These are phyloP conservation scores for Globisporangium orthogonon DNA, from an alignment of 352 stramenopile genomes.

Conservation along the genomic window DNA sequence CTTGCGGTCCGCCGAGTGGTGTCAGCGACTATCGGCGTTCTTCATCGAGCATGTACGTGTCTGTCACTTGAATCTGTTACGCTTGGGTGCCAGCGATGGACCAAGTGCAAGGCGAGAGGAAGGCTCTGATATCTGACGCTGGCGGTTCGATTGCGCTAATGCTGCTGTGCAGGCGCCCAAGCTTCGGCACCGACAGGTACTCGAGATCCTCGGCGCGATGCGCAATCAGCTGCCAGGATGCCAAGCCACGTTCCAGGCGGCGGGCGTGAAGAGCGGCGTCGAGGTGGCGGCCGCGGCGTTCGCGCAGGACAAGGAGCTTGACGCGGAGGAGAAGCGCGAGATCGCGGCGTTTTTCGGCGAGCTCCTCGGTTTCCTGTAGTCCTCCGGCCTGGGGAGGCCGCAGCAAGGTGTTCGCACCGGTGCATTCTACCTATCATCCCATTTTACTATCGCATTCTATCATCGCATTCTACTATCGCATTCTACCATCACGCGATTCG, in stretches of 20 bases:
- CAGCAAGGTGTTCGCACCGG: too few species aligned
- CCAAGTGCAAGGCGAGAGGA: not conserved
- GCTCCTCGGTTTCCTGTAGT: conserved; percentile 17
- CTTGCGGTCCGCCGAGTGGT: conserved; percentile 54
- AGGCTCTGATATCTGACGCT: not conserved
- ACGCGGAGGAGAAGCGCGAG: conserved; percentile 52
- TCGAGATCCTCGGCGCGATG: conserved; percentile 60
- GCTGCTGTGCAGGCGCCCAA: conserved; percentile 18
- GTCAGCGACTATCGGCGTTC: conserved; percentile 37
- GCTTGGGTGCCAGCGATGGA: not conserved
- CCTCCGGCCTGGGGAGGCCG: too few species aligned
- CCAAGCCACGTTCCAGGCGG: conserved; percentile 26
- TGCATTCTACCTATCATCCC: too few species aligned
- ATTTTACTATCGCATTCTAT: too few species aligned
- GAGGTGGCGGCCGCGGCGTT: conserved; percentile 20
- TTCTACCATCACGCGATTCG: not conserved
- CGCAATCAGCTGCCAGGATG: conserved; percentile 53
- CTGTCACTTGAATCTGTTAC: too few species aligned
- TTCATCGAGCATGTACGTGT: conserved; percentile 40
- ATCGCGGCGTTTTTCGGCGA: conserved; percentile 33
- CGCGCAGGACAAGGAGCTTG: conserved; percentile 25
- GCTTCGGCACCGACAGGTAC: conserved; percentile 33
- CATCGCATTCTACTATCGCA: too few species aligned
- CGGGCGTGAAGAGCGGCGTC: conserved; percentile 34
- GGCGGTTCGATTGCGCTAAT: not conserved